These are phyloP conservation scores for Nigrospora osmanthi DNA, from an alignment of 2,329 filamentous ascomycete genomes.

Conservation along the genomic window DNA sequence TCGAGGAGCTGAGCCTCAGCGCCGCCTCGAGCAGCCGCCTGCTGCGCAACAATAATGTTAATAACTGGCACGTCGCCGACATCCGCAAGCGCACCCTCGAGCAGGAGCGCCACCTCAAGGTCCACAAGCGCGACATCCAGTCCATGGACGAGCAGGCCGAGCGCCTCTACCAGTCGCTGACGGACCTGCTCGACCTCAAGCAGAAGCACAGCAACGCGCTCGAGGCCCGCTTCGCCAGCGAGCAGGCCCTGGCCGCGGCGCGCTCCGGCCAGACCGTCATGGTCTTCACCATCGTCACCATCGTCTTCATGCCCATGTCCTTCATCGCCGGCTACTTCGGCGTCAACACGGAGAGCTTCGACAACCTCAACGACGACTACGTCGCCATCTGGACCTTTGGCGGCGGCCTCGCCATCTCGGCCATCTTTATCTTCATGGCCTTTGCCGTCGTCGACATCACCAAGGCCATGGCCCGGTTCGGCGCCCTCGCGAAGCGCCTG, in stretches of 20 bases:
- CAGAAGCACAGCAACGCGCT: slow-evolving; percentile 63
- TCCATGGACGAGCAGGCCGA: slow-evolving; percentile 57
- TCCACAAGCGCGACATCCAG: slow-evolving; percentile 50
- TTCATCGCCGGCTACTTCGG: slow-evolving; percentile 81
- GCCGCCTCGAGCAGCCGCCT: slow-evolving; percentile 13
- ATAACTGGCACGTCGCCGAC: slow-evolving; percentile 27
- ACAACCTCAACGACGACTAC: slow-evolving; percentile 33
- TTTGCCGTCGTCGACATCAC: slow-evolving; percentile 27
- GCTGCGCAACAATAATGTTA: slow-evolving; percentile 11
- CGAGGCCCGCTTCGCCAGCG: slow-evolving; percentile 53
- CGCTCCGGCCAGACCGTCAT: slow-evolving; percentile 36
- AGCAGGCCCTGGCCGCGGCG: slow-evolving; percentile 54
- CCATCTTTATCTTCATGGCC: slow-evolving; percentile 27
- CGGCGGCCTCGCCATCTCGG: slow-evolving; percentile 29
- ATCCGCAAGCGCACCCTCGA: slow-evolving; percentile 47
- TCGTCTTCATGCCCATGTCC: slow-evolving; percentile 86
- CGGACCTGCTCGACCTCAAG: slow-evolving; percentile 57
- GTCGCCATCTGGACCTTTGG: slow-evolving; percentile 46
- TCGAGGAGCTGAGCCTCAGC: slow-evolving; percentile 18
- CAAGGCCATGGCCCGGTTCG: slow-evolving; percentile 5
- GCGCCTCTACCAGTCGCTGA: slow-evolving; percentile 51
- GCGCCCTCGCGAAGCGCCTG: background rate
- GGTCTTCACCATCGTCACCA: slow-evolving; percentile 72
- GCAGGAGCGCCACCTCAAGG: slow-evolving; percentile 48
- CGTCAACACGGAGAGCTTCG: slow-evolving; percentile 39